Base-by-base conservation (phyloP, 2,329 filamentous ascomycete genomes). In the Fusarium sambucinum region DNA sequence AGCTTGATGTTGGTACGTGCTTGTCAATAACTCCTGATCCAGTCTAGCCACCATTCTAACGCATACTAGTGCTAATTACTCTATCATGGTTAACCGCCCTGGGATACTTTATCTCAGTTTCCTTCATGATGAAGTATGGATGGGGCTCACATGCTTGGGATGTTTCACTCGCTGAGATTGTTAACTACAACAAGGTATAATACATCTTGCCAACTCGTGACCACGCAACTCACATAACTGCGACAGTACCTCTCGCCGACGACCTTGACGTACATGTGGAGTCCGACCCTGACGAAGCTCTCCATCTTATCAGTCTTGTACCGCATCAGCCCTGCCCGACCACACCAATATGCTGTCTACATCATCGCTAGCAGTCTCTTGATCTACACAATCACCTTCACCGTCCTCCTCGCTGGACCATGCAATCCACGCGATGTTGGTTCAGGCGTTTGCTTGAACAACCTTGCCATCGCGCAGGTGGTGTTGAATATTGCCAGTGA, bases 121-220 rank as follows among this genome's bases (percentile, higher is more conserved):
- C 23, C 19, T 55, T 58, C 6, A 45, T 55, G 32, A 58, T 58
- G 38, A 58, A 45, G 48, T 58, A 55, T 3, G 48, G 55, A 17
- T 55, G 55, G 55, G 55, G 55, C 0, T 37, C 48, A 6, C 40
- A 58, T 38, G 38, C 30, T 32, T 55, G 54, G 44, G 45, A 56
- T 23, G 45, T 56, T 4, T 40, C 54, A 1, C 27, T 56, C 10
- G 54, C 45, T 5, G 45, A 56, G 6, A 1, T 51, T 10, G 35
- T 16, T 16, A 21, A 56, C 10, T 56, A 51, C 13, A 56, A 50
- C 7, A 51, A 41, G 35, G 45, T 56, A n/a, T 2, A 11, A 9
- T 9, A 23, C 2, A 17, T 9, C 2, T 14, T 40, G 8, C 0
- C 13, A 13, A 9, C 7, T 6, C 2, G 3, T 46, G 5, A 5